Evolutionary conservation across 495 filamentous ascomycete genomes (phyloP).

Genomic region (Diplogelasinospora grovesii): DNA sequence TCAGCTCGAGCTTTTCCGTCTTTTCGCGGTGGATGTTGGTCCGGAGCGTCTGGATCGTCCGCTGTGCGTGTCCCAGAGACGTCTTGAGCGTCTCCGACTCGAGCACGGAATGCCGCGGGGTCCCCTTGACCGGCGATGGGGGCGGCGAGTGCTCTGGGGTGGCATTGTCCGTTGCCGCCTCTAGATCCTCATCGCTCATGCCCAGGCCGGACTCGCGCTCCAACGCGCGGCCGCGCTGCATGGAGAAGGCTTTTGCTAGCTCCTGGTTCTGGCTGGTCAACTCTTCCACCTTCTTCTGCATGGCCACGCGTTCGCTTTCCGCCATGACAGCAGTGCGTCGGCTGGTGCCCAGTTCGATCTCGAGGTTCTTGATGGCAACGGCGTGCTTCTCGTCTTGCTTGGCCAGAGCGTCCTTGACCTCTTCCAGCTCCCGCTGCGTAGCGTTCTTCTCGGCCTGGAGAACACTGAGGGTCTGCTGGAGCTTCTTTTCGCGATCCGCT

Average conservation of each 20-base stretch:
- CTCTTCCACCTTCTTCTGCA: conserved; percentile 81
- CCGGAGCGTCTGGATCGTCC: conserved; percentile 92
- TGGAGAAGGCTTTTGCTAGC: conserved; percentile 65
- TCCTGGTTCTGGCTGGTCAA: conserved; percentile 82
- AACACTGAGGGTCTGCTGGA: conserved; percentile 62
- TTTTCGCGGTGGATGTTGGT: conserved; percentile 94
- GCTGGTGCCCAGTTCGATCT: conserved; percentile 74
- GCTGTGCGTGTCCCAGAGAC: conserved; percentile 86
- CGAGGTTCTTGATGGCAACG: conserved; percentile 69
- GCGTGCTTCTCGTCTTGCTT: conserved; percentile 77
- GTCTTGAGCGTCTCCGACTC: conserved; percentile 94
- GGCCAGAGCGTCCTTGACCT: conserved; percentile 68
- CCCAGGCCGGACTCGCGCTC: conserved; percentile 55
- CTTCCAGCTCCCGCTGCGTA: conserved; percentile 78
- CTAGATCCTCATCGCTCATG: conserved; percentile 54
- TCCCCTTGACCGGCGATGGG: conserved; percentile 81
- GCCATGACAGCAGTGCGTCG: conserved; percentile 66
- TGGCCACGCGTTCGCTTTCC: conserved; percentile 63
- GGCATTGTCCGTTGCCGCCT: conserved; percentile 56
- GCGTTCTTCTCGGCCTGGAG: conserved; percentile 67
- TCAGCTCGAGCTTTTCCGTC: conserved; percentile 93
- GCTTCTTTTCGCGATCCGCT: conserved; percentile 68
- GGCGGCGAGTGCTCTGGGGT: conserved; percentile 90
- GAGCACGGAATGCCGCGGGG: conserved; percentile 78
- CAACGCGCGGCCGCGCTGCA: conserved; percentile 61